Base-by-base conservation (phyloP, 345 rosid species). In the Arabidopsis arenosa region DNA sequence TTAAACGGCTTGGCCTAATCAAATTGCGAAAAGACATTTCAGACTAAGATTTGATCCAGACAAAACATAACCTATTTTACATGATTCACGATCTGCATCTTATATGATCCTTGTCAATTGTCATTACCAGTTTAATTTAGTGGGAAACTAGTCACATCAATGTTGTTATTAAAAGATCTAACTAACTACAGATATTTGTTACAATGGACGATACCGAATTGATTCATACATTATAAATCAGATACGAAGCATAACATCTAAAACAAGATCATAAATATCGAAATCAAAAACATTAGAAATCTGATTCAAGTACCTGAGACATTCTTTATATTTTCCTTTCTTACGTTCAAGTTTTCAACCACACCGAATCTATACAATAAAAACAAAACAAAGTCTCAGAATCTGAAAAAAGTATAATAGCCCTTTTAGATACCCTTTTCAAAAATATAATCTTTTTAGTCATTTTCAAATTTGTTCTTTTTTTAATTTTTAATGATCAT, bases 31-130 rank as follows among this genome's bases (percentile, higher is more conserved):
- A 41, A 60, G 8, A 44, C 41, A 53, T 32, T 17, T 35, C 37
- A 44, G 37, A 15, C 6, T 6, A 11, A 26, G 75, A 21, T 47
- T 72, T 40, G 43, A 41, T 54, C 63, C 14, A 63, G 35, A 53
- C 43, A 37, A 63, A 51, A 26, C 35, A 54, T 28, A 40, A 40
- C 44, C 5, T 39, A 10, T 40, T 11, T 40, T 40, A 23, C 65
- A 64, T 7, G 58, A 44, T 56, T 35, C 66, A 56, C 4, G 35
- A 43, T 63, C 47, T 62, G 13, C 21, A 47, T 57, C n/a, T 45
- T 57, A 75, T 35, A 65, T 12, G 73, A 57, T 47, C 15, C 1
- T 66, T 73, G 40, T 36, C 48, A 64, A 5, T 74, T 72, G 26
- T 36, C 47, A 56, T 58, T 14, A 57, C 55, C 28, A 58, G 5